Percentiles rank a stretch among this genome's conserved stretches.
Evolutionary conservation across 1,284 basidiomycete species (phyloP).

Genomic region (Jaminaea rosea): DNA sequence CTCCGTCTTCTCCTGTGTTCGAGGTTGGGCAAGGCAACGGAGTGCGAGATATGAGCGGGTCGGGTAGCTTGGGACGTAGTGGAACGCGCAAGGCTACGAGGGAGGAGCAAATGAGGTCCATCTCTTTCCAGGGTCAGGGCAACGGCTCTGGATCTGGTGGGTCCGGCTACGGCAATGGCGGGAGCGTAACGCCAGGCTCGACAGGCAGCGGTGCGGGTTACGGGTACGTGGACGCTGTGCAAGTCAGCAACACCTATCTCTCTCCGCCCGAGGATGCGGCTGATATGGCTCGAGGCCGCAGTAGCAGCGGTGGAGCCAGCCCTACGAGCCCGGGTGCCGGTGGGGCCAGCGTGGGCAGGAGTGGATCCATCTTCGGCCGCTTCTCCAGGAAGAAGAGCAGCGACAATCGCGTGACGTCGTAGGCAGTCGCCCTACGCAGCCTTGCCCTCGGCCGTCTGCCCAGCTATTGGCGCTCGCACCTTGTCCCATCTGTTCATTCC

Average conservation of each 20-base stretch:
- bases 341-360: slow-evolving; percentile 2
- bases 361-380: slow-evolving; percentile 6
- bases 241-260: background rate
- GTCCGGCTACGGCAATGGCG: background rate
- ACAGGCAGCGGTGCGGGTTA: background rate
- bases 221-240: background rate
- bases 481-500: too few species aligned
- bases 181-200: background rate
- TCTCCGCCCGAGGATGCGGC: too few species aligned
- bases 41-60: too few species aligned
- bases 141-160: background rate
- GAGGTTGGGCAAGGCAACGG: background rate
- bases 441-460: too few species aligned
- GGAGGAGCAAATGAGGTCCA: background rate
- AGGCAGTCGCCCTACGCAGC: too few species aligned
- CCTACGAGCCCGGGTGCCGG: background rate
- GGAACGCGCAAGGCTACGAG: background rate
- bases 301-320: background rate
- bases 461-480: too few species aligned
- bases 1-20: slow-evolving; percentile 23
- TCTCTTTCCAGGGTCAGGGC: background rate
- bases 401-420: too few species aligned
- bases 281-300: too few species aligned
- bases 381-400: slow-evolving; percentile 8
- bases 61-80: background rate